Conservation (phyloP, 2,329 filamentous ascomycete genomes). For the Fusarium sp. region DNA sequence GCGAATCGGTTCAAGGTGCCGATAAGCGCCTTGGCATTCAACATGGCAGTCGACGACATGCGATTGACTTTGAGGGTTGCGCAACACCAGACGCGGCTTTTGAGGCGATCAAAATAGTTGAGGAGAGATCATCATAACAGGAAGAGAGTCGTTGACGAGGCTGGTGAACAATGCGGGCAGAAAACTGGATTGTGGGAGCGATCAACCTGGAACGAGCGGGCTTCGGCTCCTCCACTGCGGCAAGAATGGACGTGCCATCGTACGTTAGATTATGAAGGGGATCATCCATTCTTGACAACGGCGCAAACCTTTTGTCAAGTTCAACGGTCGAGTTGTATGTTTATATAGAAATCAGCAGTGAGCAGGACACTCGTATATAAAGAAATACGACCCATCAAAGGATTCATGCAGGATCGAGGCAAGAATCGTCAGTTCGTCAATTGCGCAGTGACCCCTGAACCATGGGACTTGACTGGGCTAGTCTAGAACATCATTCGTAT, state of each 20-base stretch:
- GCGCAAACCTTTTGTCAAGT: background rate
- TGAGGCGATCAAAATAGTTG: background rate
- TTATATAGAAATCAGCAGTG: too few species aligned
- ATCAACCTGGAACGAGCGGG: conserved; percentile 6
- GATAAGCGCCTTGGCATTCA: conserved; percentile 46
- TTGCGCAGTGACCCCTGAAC: conserved; percentile 22
- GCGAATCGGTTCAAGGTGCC: conserved; percentile 45
- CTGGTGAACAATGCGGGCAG: conserved; percentile 2
- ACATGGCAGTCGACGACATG: conserved; percentile 29
- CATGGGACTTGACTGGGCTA: background rate
- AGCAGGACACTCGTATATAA: background rate
- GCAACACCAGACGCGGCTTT: background rate
- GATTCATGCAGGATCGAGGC: conserved; percentile 2
- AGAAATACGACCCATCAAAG: background rate
- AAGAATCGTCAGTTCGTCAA: background rate
- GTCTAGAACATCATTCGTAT: conserved; percentile 14
- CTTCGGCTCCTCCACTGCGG: conserved; percentile 10
- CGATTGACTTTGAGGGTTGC: background rate
- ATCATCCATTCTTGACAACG: conserved; percentile 26
- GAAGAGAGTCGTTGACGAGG: conserved; percentile 10
- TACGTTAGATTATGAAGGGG: conserved; percentile 20
- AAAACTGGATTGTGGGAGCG: conserved; percentile 5
- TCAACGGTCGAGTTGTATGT: conserved; percentile 6
- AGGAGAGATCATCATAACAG: background rate
- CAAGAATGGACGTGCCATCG: conserved; percentile 21